Evolutionary conservation across 352 stramenopile species (phyloP).

Genomic region (Phytophthora quininea): DNA sequence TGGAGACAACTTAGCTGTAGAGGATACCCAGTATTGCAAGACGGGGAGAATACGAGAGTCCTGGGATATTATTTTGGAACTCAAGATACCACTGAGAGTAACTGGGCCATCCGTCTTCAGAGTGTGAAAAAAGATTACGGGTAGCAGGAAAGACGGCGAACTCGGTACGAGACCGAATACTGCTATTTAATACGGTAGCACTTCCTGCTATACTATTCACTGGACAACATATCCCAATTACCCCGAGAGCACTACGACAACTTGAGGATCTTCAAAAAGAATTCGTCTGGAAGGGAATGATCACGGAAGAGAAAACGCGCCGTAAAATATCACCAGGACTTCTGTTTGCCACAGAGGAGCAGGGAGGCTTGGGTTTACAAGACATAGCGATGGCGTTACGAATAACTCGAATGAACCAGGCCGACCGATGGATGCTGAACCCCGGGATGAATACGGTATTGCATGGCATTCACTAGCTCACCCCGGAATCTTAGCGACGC

Average conservation of each 20-base stretch:
- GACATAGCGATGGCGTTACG: slow-evolving; percentile 2
- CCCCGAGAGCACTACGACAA: not conserved
- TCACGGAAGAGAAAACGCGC: not conserved
- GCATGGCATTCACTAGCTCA: slow-evolving; percentile 1
- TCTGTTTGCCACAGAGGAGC: not conserved
- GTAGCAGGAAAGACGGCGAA: not conserved
- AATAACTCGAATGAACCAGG: slow-evolving; percentile 2
- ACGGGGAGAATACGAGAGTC: not conserved
- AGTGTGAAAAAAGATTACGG: slow-evolving; percentile 3
- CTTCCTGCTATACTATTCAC: slow-evolving; percentile 11
- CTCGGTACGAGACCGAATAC: slow-evolving; percentile 3
- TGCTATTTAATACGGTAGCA: slow-evolving; percentile 8
- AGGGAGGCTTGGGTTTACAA: slow-evolving; percentile 5
- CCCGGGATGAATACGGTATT: not conserved
- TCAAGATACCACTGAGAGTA: not conserved
- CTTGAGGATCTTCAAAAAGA: slow-evolving; percentile 13
- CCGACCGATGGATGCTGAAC: not conserved
- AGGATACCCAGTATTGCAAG: slow-evolving; percentile 5
- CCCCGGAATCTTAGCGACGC: not conserved
- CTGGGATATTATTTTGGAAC: slow-evolving; percentile 6
- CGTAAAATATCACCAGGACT: not conserved
- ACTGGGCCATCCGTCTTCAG: slow-evolving; percentile 6
- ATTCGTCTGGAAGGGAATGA: slow-evolving; percentile 14
- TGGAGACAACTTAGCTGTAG: not conserved
- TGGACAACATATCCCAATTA: slow-evolving; percentile 3